Conservation (phyloP, 805 yeast species). For the Phaffomyces antillensis region DNA sequence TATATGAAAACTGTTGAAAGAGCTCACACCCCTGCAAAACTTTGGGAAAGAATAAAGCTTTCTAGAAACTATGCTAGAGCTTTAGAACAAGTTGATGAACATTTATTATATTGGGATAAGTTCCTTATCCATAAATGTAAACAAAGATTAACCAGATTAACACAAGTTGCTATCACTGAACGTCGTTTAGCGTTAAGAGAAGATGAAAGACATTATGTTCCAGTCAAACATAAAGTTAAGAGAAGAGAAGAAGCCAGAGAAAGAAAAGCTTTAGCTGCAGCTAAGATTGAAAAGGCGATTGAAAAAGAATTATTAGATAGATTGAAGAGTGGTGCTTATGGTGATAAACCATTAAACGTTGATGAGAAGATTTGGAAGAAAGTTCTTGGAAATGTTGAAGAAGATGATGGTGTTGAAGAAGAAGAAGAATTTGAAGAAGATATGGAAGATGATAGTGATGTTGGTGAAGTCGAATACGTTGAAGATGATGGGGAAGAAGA, state of each 20-base stretch:
- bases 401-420: conserved; percentile 47
- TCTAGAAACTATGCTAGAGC: conserved; percentile 88
- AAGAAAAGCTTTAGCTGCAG: conserved; percentile 94
- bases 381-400: conserved; percentile 79
- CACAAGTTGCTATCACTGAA: conserved; percentile 93
- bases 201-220: conserved; percentile 90
- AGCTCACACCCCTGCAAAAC: conserved; percentile 87
- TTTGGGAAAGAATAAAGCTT: conserved; percentile 92
- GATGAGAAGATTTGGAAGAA: conserved; percentile 95
- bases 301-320: conserved; percentile 93
- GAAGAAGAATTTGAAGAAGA: conserved; percentile 43
- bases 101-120: conserved; percentile 88
- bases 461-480: conserved; percentile 81
- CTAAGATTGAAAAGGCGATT: conserved; percentile 92
- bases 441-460: conserved; percentile 47
- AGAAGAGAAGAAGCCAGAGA: conserved; percentile 93
- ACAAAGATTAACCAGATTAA: conserved; percentile 88
- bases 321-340: conserved; percentile 95
- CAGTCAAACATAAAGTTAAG: conserved; percentile 88
- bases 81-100: conserved; percentile 79
- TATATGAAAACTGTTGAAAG: conserved; percentile 98
- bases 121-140: conserved; percentile 89
- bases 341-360: conserved; percentile 94
- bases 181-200: conserved; percentile 86
- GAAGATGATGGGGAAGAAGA: conserved; percentile 87